A percentile compares a stretch with the other conserved stretches of the same genome.
phyloP scores from a whole-genome alignment of 768 basidiomycete species.

The Suillus weaverae region DNA sequence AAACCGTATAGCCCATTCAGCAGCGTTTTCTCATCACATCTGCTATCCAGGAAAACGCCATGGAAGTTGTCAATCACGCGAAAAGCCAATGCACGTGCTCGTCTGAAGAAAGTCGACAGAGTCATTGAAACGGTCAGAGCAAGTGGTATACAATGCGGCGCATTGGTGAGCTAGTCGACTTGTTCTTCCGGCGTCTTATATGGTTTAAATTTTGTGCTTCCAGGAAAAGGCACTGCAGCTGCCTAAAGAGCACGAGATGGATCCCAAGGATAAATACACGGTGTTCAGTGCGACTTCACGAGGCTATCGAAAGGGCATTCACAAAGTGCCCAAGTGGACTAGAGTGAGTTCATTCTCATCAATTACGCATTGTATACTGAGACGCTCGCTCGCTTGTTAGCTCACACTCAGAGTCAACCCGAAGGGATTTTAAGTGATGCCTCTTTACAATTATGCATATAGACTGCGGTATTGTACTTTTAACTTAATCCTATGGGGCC shows the following conservation, averaged over 20 bases:
- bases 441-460: conserved; percentile 9
- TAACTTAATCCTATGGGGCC: conserved; percentile 1
- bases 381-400: conserved; percentile 38
- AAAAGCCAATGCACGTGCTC: conserved; percentile 86
- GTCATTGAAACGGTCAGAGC: conserved; percentile 87
- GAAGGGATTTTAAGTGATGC: conserved; percentile 71
- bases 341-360: conserved; percentile 52
- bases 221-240: conserved; percentile 76
- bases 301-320: conserved; percentile 92
- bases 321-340: conserved; percentile 98
- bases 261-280: conserved; percentile 91
- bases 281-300: conserved; percentile 67
- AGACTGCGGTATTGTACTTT: conserved; percentile 5
- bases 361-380: conserved; percentile 7
- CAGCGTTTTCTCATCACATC: neutral
- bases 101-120: conserved; percentile 89
- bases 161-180: conserved; percentile 58
- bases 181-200: neutral
- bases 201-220: neutral
- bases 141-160: conserved; percentile 75
- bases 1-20: conserved; percentile 18
- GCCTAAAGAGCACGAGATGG: conserved; percentile 95
- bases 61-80: conserved; percentile 91
- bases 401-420: conserved; percentile 86
- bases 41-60: conserved; percentile 79